Percentiles rank a stretch among this genome's conserved stretches.
These are phyloP conservation scores for Fomitopsis schrenkii DNA, from an alignment of 1,284 basidiomycete genomes.

Conservation along the genomic window DNA sequence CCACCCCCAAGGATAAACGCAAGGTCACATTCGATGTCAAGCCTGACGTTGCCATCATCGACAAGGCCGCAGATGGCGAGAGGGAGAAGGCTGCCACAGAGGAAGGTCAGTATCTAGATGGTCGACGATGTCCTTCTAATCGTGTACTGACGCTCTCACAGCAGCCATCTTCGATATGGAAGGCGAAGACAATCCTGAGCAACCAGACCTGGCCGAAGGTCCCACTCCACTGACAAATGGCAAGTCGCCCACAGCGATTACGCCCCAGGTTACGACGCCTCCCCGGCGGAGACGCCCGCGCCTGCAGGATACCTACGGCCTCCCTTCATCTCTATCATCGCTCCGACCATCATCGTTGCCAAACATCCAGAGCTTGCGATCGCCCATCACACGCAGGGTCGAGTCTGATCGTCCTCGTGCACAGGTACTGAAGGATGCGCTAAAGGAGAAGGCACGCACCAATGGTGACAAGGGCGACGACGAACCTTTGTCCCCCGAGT, in stretches of 20 bases:
- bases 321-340: slow-evolving; percentile 54
- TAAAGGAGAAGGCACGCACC: neutral
- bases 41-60: slow-evolving; percentile 47
- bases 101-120: neutral
- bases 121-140: neutral
- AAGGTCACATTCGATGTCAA: slow-evolving; percentile 74
- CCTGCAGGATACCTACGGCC: slow-evolving; percentile 30
- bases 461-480: slow-evolving; percentile 10
- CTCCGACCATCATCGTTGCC: slow-evolving; percentile 67
- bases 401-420: slow-evolving; percentile 18
- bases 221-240: slow-evolving; percentile 15
- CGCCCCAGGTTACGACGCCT: slow-evolving; percentile 14
- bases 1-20: slow-evolving; percentile 47
- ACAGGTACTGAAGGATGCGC: slow-evolving; percentile 10
- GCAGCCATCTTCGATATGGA: slow-evolving; percentile 67
- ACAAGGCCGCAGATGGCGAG: slow-evolving; percentile 31
- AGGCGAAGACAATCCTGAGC: slow-evolving; percentile 24
- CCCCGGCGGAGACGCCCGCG: slow-evolving; percentile 23
- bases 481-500: slow-evolving; percentile 24
- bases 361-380: slow-evolving; percentile 39
- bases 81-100: neutral
- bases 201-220: slow-evolving; percentile 7
- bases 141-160: slow-evolving; percentile 23
- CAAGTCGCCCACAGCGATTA: neutral
- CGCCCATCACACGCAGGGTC: slow-evolving; percentile 9